Conservation (phyloP, 2,329 filamentous ascomycete species). For the Apiospora malaysiana region DNA sequence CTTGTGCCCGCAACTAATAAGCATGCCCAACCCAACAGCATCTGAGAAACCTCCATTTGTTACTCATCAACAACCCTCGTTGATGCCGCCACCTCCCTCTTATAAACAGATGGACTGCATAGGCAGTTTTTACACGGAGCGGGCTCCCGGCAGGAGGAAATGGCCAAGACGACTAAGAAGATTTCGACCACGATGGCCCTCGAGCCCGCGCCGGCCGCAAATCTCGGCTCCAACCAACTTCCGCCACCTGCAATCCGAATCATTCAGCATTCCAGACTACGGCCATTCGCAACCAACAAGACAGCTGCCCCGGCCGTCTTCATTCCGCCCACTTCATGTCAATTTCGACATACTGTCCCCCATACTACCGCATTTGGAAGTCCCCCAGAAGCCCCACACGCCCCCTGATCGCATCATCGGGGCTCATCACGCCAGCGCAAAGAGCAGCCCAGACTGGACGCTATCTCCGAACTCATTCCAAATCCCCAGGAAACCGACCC, state of each 20-base stretch:
- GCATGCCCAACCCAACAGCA: slow-evolving; percentile 29
- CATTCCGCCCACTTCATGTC: slow-evolving; percentile 60
- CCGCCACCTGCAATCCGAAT: slow-evolving; percentile 57
- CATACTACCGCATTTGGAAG: slow-evolving; percentile 58
- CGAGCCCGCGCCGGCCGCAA: slow-evolving; percentile 55
- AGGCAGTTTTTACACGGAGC: slow-evolving; percentile 35
- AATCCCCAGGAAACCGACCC: slow-evolving; percentile 53
- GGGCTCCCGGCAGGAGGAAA: slow-evolving; percentile 40
- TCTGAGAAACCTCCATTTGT: slow-evolving; percentile 43
- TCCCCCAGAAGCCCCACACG: slow-evolving; percentile 31
- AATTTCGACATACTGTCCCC: slow-evolving; percentile 64
- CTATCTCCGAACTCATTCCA: slow-evolving; percentile 52
- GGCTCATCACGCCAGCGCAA: slow-evolving; percentile 36
- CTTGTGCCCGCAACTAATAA: background rate
- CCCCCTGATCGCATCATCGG: slow-evolving; percentile 14
- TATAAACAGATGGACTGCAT: slow-evolving; percentile 33
- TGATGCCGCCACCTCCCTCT: slow-evolving; percentile 37
- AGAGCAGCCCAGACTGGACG: slow-evolving; percentile 38
- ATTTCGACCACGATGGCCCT: slow-evolving; percentile 28
- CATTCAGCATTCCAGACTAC: slow-evolving; percentile 37
- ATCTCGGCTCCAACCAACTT: slow-evolving; percentile 68
- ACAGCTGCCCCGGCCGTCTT: slow-evolving; percentile 44
- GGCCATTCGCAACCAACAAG: slow-evolving; percentile 34
- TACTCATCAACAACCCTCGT: slow-evolving; percentile 44
- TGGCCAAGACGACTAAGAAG: slow-evolving; percentile 34